Percentiles rank a stretch among this genome's conserved stretches.
Conservation (phyloP, 441 rosid species). For the Codiaeum variegatum region DNA sequence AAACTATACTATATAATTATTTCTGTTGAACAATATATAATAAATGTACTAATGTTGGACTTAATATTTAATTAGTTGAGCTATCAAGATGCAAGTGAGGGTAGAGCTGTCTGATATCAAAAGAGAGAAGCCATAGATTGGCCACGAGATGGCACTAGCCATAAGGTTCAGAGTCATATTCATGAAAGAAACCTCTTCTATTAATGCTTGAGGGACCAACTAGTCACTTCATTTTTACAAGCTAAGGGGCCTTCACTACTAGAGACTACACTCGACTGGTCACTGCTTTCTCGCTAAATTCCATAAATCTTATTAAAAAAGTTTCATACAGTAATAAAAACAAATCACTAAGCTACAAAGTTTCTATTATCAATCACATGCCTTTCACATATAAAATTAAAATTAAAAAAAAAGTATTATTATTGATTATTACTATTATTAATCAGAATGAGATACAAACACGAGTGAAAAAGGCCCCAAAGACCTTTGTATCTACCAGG, state of each 20-base stretch:
- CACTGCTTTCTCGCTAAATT: slow-evolving; percentile 25
- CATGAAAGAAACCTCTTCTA: slow-evolving; percentile 26
- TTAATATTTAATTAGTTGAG: slow-evolving; percentile 1
- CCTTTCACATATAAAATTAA: slow-evolving; percentile 8
- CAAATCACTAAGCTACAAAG: slow-evolving; percentile 53
- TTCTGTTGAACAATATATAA: not conserved
- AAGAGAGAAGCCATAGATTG: slow-evolving; percentile 22
- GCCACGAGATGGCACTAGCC: slow-evolving; percentile 23
- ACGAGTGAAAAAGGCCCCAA: slow-evolving; percentile 49
- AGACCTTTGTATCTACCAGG: slow-evolving; percentile 36
- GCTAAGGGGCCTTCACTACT: slow-evolving; percentile 10
- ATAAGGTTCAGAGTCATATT: slow-evolving; percentile 19
- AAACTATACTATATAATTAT: not conserved
- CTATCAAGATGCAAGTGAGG: slow-evolving; percentile 4
- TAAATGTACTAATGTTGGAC: too few species aligned
- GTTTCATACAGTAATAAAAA: slow-evolving; percentile 23
- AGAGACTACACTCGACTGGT: slow-evolving; percentile 13
- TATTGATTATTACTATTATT: slow-evolving; percentile 19
- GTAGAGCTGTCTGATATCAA: slow-evolving; percentile 22
- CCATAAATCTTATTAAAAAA: slow-evolving; percentile 14
- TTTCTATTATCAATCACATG: slow-evolving; percentile 41
- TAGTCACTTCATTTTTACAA: slow-evolving; percentile 23
- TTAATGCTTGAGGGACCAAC: slow-evolving; percentile 41
- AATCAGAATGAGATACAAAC: slow-evolving; percentile 41
- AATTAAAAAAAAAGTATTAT: not conserved